Percentiles rank a stretch among this genome's conserved stretches.
These are phyloP conservation scores for Xylaria flabelliformis DNA, from an alignment of 495 filamentous ascomycete species.

Conservation along the genomic window DNA sequence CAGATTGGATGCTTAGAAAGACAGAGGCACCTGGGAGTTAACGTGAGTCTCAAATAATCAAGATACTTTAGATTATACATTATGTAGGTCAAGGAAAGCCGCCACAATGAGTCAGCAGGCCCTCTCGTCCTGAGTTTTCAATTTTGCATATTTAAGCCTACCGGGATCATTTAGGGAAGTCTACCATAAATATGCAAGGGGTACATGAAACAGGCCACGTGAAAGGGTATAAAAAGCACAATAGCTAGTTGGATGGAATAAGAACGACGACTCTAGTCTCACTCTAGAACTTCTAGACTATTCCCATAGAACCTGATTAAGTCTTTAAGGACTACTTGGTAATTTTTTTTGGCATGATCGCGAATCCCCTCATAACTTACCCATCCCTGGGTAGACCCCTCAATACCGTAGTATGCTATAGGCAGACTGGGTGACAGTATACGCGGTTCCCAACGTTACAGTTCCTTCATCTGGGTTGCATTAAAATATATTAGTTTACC, in stretches of 20 bases:
- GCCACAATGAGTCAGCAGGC: too few relatives aligned
- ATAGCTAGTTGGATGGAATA: background rate
- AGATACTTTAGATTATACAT: too few relatives aligned
- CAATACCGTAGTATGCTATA: background rate
- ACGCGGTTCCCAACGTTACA: background rate
- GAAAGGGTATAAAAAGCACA: background rate
- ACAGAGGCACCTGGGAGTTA: too few relatives aligned
- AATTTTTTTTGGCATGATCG: background rate
- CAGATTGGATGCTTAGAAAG: too few relatives aligned
- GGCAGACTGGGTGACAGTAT: background rate
- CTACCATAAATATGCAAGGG: conserved; percentile 1
- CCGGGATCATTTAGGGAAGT: background rate
- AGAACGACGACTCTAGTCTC: background rate
- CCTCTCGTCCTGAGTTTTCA: too few relatives aligned
- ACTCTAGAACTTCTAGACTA: background rate
- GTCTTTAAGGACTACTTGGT: background rate
- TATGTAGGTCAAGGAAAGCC: too few relatives aligned
- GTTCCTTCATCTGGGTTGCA: background rate
- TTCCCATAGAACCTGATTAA: background rate
- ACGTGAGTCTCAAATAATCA: too few relatives aligned
- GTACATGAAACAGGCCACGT: background rate
- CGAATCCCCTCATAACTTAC: background rate
- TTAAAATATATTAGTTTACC: background rate
- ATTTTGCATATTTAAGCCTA: background rate
- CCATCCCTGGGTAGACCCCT: background rate